Evolutionary conservation across 768 basidiomycete species (phyloP).

Genomic region (Podaxis sp.): DNA sequence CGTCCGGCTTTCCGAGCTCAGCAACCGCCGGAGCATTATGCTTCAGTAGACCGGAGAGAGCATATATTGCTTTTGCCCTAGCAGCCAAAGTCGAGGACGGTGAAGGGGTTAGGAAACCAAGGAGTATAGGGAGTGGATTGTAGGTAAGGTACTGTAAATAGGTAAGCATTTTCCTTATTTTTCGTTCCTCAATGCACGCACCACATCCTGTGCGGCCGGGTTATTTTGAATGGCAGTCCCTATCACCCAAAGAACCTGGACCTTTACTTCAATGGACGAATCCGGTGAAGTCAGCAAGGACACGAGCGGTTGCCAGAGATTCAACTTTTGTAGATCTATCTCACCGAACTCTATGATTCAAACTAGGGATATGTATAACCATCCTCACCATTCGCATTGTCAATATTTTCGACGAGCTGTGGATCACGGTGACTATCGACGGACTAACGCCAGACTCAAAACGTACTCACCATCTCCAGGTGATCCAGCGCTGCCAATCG

Average conservation of each 20-base stretch:
- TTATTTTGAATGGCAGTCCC: conserved; percentile 92
- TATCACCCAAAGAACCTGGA: conserved; percentile 77
- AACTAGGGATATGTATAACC: background rate
- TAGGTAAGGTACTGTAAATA: conserved; percentile 51
- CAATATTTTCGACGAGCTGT: conserved; percentile 82
- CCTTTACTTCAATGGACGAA: conserved; percentile 56
- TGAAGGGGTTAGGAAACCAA: conserved; percentile 56
- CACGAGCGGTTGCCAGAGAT: conserved; percentile 78
- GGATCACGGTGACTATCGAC: background rate
- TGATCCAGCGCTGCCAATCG: conserved; percentile 74
- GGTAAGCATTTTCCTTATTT: background rate
- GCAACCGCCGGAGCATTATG: conserved; percentile 68
- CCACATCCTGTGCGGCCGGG: conserved; percentile 73
- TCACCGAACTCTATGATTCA: background rate
- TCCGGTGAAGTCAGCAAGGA: conserved; percentile 49
- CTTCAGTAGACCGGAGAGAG: conserved; percentile 73
- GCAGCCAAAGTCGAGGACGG: conserved; percentile 43
- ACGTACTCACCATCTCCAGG: conserved; percentile 71
- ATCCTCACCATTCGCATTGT: conserved; percentile 77
- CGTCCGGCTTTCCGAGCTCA: conserved; percentile 37
- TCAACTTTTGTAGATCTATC: conserved; percentile 68
- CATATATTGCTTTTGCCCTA: conserved; percentile 80
- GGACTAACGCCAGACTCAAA: background rate
- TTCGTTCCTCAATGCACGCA: conserved; percentile 28
- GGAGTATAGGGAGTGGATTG: conserved; percentile 61